Evolutionary conservation across 2,329 filamentous ascomycete species (phyloP).

Genomic region (Bretziella fagacearum): DNA sequence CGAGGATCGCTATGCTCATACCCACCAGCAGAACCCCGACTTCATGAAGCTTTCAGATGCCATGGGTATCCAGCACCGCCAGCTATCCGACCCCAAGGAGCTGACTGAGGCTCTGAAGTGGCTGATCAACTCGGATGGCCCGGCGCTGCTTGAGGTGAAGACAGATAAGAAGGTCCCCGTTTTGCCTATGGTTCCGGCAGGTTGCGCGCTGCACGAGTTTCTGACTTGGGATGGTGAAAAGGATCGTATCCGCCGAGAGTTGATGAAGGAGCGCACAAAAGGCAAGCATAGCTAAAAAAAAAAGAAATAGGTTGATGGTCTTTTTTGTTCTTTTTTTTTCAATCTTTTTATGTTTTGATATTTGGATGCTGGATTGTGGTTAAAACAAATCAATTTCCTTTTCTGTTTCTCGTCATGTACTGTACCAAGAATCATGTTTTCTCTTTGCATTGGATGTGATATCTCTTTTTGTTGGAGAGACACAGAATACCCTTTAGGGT

Average conservation of each 20-base stretch:
- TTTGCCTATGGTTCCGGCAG: slow-evolving; percentile 90
- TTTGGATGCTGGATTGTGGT: neutral
- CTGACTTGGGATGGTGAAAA: slow-evolving; percentile 67
- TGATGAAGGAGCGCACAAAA: slow-evolving; percentile 47
- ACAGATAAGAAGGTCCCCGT: slow-evolving; percentile 88
- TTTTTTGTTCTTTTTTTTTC: neutral
- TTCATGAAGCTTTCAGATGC: slow-evolving; percentile 85
- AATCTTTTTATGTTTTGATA: neutral
- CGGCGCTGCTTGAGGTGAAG: slow-evolving; percentile 78
- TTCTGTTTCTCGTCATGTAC: neutral
- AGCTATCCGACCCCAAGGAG: slow-evolving; percentile 58
- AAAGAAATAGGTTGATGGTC: neutral
- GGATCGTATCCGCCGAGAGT: slow-evolving; percentile 47
- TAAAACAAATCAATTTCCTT: slow-evolving; percentile 3
- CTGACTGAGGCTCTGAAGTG: slow-evolving; percentile 65
- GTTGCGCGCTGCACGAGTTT: slow-evolving; percentile 80
- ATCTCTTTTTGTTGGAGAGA: neutral
- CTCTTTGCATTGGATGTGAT: slow-evolving; percentile 1
- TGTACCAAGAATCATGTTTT: slow-evolving; percentile 2
- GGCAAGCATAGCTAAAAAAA: slow-evolving; percentile 28
- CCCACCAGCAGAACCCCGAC: slow-evolving; percentile 77
- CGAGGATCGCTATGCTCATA: slow-evolving; percentile 73
- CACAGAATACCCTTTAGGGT: neutral
- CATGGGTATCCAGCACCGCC: slow-evolving; percentile 67
- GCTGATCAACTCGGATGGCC: slow-evolving; percentile 61